These are phyloP conservation scores for Penicillium mononematosum DNA, from an alignment of 495 filamentous ascomycete genomes.

Conservation along the genomic window DNA sequence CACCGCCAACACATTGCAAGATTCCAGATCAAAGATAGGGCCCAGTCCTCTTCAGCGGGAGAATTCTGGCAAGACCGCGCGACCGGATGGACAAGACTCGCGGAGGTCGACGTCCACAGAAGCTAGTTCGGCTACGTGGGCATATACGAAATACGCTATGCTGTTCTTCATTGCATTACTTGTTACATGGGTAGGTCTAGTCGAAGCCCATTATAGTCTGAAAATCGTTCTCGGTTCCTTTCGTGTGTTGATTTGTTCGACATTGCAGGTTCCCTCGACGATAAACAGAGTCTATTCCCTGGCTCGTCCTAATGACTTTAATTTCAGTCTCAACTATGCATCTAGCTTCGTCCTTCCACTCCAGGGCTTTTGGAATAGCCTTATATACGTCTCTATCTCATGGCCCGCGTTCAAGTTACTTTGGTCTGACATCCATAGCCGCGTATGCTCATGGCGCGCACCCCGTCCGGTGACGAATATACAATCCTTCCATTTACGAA, in stretches of 20 bases:
- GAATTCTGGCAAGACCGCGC: constrained; percentile 10
- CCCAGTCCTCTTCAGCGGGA: constrained; percentile 11
- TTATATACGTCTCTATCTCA: constrained; percentile 73
- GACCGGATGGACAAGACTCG: constrained; percentile 15
- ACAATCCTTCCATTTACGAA: not conserved
- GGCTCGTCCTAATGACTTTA: constrained; percentile 50
- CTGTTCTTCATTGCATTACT: constrained; percentile 83
- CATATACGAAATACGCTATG: constrained; percentile 79
- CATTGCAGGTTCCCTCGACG: constrained; percentile 64
- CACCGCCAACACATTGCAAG: not conserved
- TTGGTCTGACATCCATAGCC: constrained; percentile 16
- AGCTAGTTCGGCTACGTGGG: constrained; percentile 56
- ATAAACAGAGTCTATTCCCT: constrained; percentile 74
- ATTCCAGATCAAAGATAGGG: not conserved
- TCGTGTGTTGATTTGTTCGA: constrained; percentile 4
- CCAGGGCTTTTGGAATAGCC: constrained; percentile 84
- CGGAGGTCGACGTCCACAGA: constrained; percentile 26
- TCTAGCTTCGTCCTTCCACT: constrained; percentile 75
- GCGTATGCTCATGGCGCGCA: constrained; percentile 4
- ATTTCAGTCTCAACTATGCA: constrained; percentile 63
- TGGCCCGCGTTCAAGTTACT: constrained; percentile 36
- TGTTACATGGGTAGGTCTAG: constrained; percentile 67
- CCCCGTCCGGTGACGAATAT: not conserved
- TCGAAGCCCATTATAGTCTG: not conserved
- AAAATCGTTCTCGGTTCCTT: not conserved